These are phyloP conservation scores for Meyerozyma guilliermondii DNA, from an alignment of 1,139 yeast species.

Conservation along the genomic window DNA sequence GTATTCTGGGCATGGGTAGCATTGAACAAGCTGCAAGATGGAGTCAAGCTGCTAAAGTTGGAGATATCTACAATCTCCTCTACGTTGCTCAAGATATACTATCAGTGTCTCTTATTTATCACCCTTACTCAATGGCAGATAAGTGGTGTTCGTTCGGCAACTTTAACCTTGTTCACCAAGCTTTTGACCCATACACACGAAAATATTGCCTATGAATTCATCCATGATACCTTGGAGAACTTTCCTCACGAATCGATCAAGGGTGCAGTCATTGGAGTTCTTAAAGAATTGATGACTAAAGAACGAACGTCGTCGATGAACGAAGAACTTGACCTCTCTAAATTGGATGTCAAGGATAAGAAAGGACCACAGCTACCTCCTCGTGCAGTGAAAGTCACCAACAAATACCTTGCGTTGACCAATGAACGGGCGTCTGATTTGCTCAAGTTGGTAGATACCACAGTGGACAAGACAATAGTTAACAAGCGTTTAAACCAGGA, in stretches of 20 bases:
- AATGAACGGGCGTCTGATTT: slow-evolving; percentile 34
- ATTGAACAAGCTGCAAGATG: slow-evolving; percentile 18
- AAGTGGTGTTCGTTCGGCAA: slow-evolving; percentile 21
- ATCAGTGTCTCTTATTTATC: slow-evolving; percentile 28
- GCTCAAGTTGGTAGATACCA: slow-evolving; percentile 29
- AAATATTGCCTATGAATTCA: slow-evolving; percentile 51
- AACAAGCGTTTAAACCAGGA: slow-evolving; percentile 14
- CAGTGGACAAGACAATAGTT: slow-evolving; percentile 28
- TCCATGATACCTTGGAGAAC: slow-evolving; percentile 57
- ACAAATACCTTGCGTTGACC: slow-evolving; percentile 35
- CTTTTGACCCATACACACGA: slow-evolving; percentile 55
- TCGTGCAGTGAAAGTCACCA: slow-evolving; percentile 7
- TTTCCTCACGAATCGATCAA: slow-evolving; percentile 66
- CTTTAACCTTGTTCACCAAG: slow-evolving; percentile 49
- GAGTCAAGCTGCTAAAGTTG: slow-evolving; percentile 17
- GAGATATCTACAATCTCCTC: slow-evolving; percentile 31
- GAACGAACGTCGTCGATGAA: slow-evolving; percentile 13
- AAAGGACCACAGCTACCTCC: slow-evolving; percentile 20
- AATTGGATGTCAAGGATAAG: slow-evolving; percentile 11
- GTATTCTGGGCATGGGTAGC: slow-evolving; percentile 41
- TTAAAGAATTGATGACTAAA: slow-evolving; percentile 56
- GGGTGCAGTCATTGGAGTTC: slow-evolving; percentile 55
- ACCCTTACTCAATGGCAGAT: slow-evolving; percentile 10
- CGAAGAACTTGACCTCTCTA: slow-evolving; percentile 2
- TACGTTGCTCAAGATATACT: slow-evolving; percentile 25